phyloP scores from a whole-genome alignment of 371 early-diverging fungal species.

The Mortierella polycephala region DNA sequence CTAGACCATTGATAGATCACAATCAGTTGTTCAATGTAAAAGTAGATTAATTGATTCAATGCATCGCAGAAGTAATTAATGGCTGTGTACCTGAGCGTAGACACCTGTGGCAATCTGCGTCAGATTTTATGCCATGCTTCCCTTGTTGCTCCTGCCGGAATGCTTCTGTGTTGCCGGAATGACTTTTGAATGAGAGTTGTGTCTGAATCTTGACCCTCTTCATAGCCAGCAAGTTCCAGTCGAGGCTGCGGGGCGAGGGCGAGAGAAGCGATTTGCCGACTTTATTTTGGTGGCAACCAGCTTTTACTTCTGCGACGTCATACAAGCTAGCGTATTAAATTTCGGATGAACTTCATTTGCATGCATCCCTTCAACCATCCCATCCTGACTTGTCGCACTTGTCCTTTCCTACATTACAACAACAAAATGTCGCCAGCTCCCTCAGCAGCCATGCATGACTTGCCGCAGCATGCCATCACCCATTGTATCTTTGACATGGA shows the following conservation, averaged over 20 bases:
- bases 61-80: not conserved
- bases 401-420: too few relatives aligned
- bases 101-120: constrained; percentile 17
- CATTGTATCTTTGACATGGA: constrained; percentile 94
- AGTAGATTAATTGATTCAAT: not conserved
- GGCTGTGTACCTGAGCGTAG: constrained; percentile 34
- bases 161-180: constrained; percentile 27
- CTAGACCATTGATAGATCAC: not conserved
- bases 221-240: constrained; percentile 11
- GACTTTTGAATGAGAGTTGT: constrained; percentile 35
- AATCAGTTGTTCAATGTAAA: not conserved
- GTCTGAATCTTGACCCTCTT: constrained; percentile 26
- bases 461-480: constrained; percentile 61
- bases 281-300: too few relatives aligned
- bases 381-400: too few relatives aligned
- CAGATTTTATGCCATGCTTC: constrained; percentile 5
- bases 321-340: too few relatives aligned
- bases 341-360: too few relatives aligned
- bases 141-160: constrained; percentile 26
- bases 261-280: too few relatives aligned
- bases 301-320: too few relatives aligned
- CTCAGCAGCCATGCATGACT: constrained; percentile 2
- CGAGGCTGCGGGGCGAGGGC: too few relatives aligned
- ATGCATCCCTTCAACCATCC: too few relatives aligned
- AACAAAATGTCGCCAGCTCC: constrained; percentile 26